Evolutionary conservation across 2,329 filamentous ascomycete species (phyloP).

Genomic region (Paramyrothecium roridum): DNA sequence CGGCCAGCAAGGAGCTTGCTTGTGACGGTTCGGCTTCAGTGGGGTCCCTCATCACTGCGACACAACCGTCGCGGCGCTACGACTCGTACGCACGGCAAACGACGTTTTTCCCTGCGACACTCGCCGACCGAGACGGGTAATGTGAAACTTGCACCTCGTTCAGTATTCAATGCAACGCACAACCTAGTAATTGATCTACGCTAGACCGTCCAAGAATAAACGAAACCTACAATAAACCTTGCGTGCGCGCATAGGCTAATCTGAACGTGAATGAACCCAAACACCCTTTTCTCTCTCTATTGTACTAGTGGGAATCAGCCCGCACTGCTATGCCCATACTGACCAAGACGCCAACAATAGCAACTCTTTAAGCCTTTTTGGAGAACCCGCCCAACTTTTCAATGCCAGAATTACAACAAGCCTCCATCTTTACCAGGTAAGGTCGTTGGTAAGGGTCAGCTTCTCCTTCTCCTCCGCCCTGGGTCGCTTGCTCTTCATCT

Average conservation of each 20-base stretch:
- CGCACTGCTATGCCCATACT: background rate
- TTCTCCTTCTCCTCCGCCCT: conserved; percentile 62
- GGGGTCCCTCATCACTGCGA: background rate
- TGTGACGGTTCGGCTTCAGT: background rate
- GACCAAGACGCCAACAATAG: background rate
- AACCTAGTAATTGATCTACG: too few relatives aligned
- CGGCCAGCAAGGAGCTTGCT: background rate
- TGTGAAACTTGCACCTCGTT: background rate
- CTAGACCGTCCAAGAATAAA: too few relatives aligned
- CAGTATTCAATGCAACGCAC: too few relatives aligned
- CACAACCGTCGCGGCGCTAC: background rate
- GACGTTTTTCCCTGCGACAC: background rate
- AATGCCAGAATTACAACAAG: background rate
- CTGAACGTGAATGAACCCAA: background rate
- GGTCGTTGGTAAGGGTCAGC: conserved; percentile 37
- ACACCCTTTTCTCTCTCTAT: background rate
- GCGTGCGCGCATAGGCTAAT: background rate
- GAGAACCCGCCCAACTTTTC: background rate
- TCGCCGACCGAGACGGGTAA: background rate
- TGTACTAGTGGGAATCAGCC: background rate
- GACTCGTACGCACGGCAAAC: background rate
- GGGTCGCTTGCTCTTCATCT: conserved; percentile 41
- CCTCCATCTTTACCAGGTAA: conserved; percentile 10
- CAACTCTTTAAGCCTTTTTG: background rate
- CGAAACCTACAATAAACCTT: background rate